phyloP scores from a whole-genome alignment of 352 stramenopile genomes.

The Aphanomyces invadans region DNA sequence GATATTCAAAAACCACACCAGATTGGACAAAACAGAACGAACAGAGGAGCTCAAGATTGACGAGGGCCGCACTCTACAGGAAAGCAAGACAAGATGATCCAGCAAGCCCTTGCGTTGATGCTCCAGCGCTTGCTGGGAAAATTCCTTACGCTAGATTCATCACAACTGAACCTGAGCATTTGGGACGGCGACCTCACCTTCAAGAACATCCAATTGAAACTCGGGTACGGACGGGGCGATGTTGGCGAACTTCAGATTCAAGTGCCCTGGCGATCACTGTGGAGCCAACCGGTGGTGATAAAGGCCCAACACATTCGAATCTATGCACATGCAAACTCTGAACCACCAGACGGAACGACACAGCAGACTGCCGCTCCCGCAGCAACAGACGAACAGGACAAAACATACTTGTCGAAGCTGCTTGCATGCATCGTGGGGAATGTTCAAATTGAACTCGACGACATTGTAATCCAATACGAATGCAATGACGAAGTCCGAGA shows the following conservation, averaged over 20 bases:
- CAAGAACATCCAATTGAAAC: slow-evolving; percentile 64
- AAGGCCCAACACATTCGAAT: slow-evolving; percentile 65
- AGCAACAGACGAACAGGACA: slow-evolving; percentile 21
- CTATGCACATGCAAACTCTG: slow-evolving; percentile 22
- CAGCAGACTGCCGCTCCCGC: background rate
- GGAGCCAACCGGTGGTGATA: slow-evolving; percentile 75
- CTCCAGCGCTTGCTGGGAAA: slow-evolving; percentile 82
- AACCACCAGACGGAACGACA: background rate
- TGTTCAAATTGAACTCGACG: slow-evolving; percentile 74
- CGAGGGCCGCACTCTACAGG: background rate
- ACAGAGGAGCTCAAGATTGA: background rate
- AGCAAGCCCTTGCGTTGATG: slow-evolving; percentile 71
- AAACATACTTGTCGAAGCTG: slow-evolving; percentile 70
- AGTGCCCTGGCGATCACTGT: slow-evolving; percentile 78
- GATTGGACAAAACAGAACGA: slow-evolving; percentile 24
- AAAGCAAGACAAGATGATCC: slow-evolving; percentile 44
- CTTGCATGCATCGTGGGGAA: slow-evolving; percentile 82
- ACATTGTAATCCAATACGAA: slow-evolving; percentile 79
- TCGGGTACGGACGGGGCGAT: slow-evolving; percentile 67
- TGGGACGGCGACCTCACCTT: slow-evolving; percentile 83
- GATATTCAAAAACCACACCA: background rate
- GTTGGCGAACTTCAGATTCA: slow-evolving; percentile 75
- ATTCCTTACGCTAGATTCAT: slow-evolving; percentile 83
- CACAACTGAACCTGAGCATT: slow-evolving; percentile 73
- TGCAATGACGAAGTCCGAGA: slow-evolving; percentile 51